Conservation (phyloP, 768 basidiomycete species). For the Steccherinum ochraceum region DNA sequence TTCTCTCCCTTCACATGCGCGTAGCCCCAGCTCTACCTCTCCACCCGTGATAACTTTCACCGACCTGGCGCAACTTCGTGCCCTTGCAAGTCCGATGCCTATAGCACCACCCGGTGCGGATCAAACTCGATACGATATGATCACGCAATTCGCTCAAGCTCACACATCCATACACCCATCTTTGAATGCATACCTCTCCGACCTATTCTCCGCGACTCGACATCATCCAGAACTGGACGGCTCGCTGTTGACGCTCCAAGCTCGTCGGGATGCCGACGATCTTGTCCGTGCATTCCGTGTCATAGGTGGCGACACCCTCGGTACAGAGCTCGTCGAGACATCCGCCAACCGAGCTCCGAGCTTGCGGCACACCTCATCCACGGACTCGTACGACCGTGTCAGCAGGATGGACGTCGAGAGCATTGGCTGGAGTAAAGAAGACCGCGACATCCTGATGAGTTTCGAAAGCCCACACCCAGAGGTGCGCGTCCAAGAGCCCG, state of each 20-base stretch:
- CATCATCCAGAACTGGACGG: conserved; percentile 67
- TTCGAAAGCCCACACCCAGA: conserved; percentile 10
- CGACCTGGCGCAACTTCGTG: conserved; percentile 23
- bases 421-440: conserved; percentile 6
- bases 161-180: conserved; percentile 42
- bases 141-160: conserved; percentile 7
- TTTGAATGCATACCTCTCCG: conserved; percentile 60
- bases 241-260: conserved; percentile 54
- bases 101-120: conserved; percentile 8
- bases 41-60: conserved; percentile 24
- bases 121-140: conserved; percentile 3
- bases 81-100: conserved; percentile 17
- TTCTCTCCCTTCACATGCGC: neutral
- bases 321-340: conserved; percentile 44
- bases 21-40: conserved; percentile 1
- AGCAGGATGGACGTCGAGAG: conserved; percentile 2
- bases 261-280: conserved; percentile 59
- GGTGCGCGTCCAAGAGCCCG: conserved; percentile 6
- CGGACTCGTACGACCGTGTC: neutral
- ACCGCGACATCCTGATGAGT: conserved; percentile 12
- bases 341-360: neutral
- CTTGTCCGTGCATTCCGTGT: conserved; percentile 63
- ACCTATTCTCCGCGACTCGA: conserved; percentile 68
- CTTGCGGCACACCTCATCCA: neutral
- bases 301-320: conserved; percentile 54